Percentiles rank a stretch among this genome's conserved stretches.
These are phyloP conservation scores for Syzygium aqueum DNA, from an alignment of 345 rosid genomes.

Conservation along the genomic window DNA sequence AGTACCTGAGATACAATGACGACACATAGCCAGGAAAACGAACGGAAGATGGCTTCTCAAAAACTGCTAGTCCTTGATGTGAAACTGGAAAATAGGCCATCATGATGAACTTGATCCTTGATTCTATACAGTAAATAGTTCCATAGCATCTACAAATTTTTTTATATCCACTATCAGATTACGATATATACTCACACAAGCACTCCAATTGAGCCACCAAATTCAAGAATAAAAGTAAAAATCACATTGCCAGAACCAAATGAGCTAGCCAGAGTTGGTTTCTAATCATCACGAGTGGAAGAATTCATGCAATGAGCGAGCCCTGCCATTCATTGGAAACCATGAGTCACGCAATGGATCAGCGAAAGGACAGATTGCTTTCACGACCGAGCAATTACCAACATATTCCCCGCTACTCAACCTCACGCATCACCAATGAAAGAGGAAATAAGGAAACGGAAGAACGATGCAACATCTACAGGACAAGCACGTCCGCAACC, in stretches of 20 bases:
- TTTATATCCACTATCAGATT: background rate
- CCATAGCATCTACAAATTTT: background rate
- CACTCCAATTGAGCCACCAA: background rate
- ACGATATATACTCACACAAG: background rate
- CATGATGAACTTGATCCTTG: background rate
- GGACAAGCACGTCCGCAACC: background rate
- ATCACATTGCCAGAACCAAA: background rate
- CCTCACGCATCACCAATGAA: background rate
- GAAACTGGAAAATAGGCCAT: background rate
- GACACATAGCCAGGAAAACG: background rate
- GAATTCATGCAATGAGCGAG: background rate
- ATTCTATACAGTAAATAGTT: background rate
- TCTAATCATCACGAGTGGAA: background rate
- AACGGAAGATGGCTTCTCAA: background rate
- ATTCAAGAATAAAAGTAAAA: background rate
- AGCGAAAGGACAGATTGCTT: background rate
- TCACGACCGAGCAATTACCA: background rate
- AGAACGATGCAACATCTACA: too few species aligned
- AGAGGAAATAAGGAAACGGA: background rate
- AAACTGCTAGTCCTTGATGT: background rate
- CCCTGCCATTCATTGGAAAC: background rate
- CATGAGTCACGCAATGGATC: background rate
- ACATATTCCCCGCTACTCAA: background rate
- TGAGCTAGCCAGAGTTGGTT: background rate
- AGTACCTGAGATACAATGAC: slow-evolving; percentile 1